phyloP scores from a whole-genome alignment of 2,329 filamentous ascomycete genomes.

The Aureobasidium sp. region DNA sequence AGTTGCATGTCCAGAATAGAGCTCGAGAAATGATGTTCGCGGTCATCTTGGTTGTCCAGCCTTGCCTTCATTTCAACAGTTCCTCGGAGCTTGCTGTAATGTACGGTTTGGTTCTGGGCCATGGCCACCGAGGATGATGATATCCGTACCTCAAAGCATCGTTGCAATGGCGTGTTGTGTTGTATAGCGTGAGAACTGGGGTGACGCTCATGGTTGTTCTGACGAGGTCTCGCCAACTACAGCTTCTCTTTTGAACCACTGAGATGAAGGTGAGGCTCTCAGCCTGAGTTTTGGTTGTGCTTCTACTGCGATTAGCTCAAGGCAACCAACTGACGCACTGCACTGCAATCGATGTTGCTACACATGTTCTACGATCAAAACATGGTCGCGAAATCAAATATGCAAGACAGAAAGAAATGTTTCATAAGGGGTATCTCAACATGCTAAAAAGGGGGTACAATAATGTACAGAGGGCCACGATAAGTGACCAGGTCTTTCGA shows the following conservation, averaged over 20 bases:
- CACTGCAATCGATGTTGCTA: neutral
- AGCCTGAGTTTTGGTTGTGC: neutral
- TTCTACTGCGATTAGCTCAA: neutral
- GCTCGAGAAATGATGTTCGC: neutral
- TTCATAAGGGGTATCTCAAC: slow-evolving; percentile 5
- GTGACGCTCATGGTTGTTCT: neutral
- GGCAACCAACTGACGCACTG: neutral
- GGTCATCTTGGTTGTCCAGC: neutral
- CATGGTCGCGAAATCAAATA: neutral
- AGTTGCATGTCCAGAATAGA: too few species aligned
- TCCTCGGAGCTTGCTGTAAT: neutral
- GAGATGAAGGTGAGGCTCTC: neutral
- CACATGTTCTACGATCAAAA: neutral
- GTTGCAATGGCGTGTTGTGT: neutral
- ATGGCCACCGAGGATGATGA: neutral
- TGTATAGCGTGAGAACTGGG: neutral
- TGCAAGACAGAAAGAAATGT: neutral
- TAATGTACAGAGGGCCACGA: neutral
- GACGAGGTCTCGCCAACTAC: neutral
- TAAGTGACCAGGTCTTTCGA: neutral
- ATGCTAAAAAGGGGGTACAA: neutral
- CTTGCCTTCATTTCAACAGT: neutral
- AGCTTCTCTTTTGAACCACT: neutral
- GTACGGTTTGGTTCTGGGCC: neutral
- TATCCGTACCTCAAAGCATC: neutral